Percentiles rank a stretch among this genome's conserved stretches.
These are phyloP conservation scores for Xylaria multiplex DNA, from an alignment of 2,329 filamentous ascomycete genomes.

Conservation along the genomic window DNA sequence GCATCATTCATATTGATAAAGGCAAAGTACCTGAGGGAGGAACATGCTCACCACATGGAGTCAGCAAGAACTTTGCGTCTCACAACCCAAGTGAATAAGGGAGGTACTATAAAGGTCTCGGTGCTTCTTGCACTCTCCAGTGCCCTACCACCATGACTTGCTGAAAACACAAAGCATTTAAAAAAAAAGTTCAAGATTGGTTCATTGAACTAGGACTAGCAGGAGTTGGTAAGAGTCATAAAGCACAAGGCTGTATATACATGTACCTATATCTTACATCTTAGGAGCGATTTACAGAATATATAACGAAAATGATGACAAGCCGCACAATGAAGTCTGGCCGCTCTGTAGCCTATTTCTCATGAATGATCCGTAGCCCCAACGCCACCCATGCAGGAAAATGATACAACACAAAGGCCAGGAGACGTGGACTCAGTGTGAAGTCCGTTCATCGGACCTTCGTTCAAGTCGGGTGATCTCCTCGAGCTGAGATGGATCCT, in stretches of 20 bases:
- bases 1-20: neutral
- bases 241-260: neutral
- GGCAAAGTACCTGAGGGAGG: neutral
- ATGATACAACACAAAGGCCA: constrained; percentile 27
- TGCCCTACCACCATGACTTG: neutral
- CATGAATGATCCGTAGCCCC: constrained; percentile 15
- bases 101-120: neutral
- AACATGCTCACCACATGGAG: neutral
- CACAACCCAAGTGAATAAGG: neutral
- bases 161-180: constrained; percentile 14
- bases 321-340: neutral
- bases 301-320: constrained; percentile 9
- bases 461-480: constrained; percentile 29
- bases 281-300: neutral
- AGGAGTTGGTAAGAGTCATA: neutral
- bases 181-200: constrained; percentile 1
- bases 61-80: constrained; percentile 10
- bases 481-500: constrained; percentile 41
- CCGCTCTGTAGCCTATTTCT: constrained; percentile 12
- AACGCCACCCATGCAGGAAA: constrained; percentile 31
- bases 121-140: constrained; percentile 17
- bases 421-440: constrained; percentile 10
- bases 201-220: neutral
- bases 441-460: neutral
- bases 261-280: neutral